A percentile compares a stretch with the other conserved stretches of the same genome.
Evolutionary conservation across 2,329 filamentous ascomycete species (phyloP).

Genomic region (Cladobotryum protrusum): DNA sequence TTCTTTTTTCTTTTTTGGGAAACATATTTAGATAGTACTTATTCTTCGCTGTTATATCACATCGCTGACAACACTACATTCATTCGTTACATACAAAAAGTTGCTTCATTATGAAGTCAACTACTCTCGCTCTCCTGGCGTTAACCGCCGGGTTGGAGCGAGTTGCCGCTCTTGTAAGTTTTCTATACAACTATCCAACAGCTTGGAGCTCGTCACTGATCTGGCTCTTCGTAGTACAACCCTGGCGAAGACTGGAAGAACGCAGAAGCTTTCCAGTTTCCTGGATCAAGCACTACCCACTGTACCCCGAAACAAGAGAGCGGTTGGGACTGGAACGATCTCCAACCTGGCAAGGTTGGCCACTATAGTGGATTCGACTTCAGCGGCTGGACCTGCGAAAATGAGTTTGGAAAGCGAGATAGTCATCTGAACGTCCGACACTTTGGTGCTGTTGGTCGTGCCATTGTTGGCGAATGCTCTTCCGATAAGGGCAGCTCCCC

Average conservation of each 20-base stretch:
- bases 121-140: constrained; percentile 39
- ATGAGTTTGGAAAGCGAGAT: constrained; percentile 53
- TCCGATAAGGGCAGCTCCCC: constrained; percentile 43
- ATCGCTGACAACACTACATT: constrained; percentile 15
- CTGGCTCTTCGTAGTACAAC: constrained; percentile 2
- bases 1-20: too few species aligned
- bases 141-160: constrained; percentile 46
- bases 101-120: constrained; percentile 44
- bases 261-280: constrained; percentile 54
- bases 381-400: constrained; percentile 63
- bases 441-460: constrained; percentile 42
- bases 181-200: constrained; percentile 3
- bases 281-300: constrained; percentile 67
- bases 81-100: constrained; percentile 15
- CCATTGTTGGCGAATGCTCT: constrained; percentile 51
- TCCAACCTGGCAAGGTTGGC: constrained; percentile 55
- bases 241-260: constrained; percentile 17
- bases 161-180: constrained; percentile 41
- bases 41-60: constrained; percentile 12
- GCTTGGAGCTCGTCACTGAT: background rate
- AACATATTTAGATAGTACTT: too few species aligned
- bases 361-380: constrained; percentile 69
- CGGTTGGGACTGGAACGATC: constrained; percentile 67
- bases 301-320: constrained; percentile 63
- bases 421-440: constrained; percentile 45